These are phyloP conservation scores for Chamaecyparis obtusa DNA, from an alignment of 75 land plant species.

Conservation along the genomic window DNA sequence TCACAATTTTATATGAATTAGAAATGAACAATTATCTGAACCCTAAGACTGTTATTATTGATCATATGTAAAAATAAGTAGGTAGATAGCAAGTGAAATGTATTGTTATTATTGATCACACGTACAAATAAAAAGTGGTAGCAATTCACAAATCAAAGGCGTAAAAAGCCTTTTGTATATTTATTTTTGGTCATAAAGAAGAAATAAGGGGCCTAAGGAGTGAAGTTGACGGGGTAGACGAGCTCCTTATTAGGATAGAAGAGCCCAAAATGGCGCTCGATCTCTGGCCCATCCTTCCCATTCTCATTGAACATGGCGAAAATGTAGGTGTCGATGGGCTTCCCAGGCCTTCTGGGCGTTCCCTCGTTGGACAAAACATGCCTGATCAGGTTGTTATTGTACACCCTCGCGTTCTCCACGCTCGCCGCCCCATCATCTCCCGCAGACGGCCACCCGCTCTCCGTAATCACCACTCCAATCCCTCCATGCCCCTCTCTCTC, in stretches of 20 bases:
- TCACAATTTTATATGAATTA: too few relatives aligned
- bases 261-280: conserved; percentile 74
- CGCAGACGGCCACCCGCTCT: conserved; percentile 83
- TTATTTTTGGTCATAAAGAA: background rate
- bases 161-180: too few relatives aligned
- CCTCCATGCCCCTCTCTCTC: conserved; percentile 50
- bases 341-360: conserved; percentile 69
- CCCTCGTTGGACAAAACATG: conserved; percentile 58
- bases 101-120: too few relatives aligned
- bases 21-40: too few relatives aligned
- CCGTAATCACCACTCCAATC: conserved; percentile 58
- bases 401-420: conserved; percentile 45
- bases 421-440: conserved; percentile 40
- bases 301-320: conserved; percentile 78
- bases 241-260: conserved; percentile 63
- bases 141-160: too few relatives aligned
- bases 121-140: too few relatives aligned
- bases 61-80: too few relatives aligned
- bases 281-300: conserved; percentile 44
- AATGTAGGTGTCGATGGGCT: conserved; percentile 65
- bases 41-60: too few relatives aligned
- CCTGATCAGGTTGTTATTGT: conserved; percentile 61
- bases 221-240: conserved; percentile 60
- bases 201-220: background rate
- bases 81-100: too few relatives aligned